These are phyloP conservation scores for Scytalidium sp. DNA, from an alignment of 2,329 filamentous ascomycete species.

Conservation along the genomic window DNA sequence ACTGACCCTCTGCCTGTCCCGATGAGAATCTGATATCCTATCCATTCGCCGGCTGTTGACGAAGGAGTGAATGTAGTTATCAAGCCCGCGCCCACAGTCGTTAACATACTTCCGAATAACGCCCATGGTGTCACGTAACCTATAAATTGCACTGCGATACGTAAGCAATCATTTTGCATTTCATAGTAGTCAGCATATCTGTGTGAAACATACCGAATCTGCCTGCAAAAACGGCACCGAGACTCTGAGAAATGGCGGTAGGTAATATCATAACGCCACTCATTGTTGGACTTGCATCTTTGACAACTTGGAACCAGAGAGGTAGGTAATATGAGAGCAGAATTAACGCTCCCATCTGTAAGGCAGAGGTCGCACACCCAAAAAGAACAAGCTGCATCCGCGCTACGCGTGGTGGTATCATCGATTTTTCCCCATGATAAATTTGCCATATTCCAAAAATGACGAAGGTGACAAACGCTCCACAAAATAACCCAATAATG, in stretches of 20 bases:
- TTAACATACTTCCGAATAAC: conserved; percentile 25
- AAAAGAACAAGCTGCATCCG: conserved; percentile 13
- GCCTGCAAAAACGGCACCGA: conserved; percentile 14
- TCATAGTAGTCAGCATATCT: neutral
- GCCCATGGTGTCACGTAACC: conserved; percentile 31
- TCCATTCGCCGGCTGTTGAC: conserved; percentile 13
- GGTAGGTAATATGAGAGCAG: conserved; percentile 23
- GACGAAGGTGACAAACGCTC: conserved; percentile 9
- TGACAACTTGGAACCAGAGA: conserved; percentile 30
- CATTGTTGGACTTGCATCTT: conserved; percentile 14
- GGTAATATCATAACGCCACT: conserved; percentile 26
- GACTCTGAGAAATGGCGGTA: conserved; percentile 10
- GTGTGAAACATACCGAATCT: conserved; percentile 18
- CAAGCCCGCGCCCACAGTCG: conserved; percentile 30
- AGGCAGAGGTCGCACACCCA: conserved; percentile 4
- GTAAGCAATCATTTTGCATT: neutral
- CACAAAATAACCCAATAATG: conserved; percentile 20
- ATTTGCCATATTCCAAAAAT: conserved; percentile 21
- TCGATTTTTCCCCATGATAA: conserved; percentile 18
- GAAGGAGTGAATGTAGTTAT: conserved; percentile 25
- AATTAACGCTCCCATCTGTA: conserved; percentile 9
- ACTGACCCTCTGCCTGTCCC: conserved; percentile 18
- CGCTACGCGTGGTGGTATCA: conserved; percentile 19
- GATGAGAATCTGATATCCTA: conserved; percentile 22
- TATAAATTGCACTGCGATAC: conserved; percentile 1